Base-by-base conservation (phyloP, 1,139 yeast species). In the Neolecta irregularis region DNA sequence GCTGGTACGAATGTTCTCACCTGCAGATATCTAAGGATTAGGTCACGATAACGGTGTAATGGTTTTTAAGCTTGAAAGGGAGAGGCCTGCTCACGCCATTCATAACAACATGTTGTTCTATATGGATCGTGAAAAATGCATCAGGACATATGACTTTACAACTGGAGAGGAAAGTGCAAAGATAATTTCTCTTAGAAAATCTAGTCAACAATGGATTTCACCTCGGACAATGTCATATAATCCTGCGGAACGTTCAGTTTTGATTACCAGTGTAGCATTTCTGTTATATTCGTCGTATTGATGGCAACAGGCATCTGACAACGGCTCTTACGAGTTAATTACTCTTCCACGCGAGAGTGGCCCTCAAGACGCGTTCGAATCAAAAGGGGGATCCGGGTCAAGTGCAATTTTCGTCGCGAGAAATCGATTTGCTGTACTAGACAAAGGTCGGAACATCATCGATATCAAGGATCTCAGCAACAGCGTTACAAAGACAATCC, bases 51-150 rank as follows among this genome's bases (percentile, higher is more conserved):
- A 83, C 9, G 99, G 99, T 53, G 93, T 85, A 21, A 85, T 88
- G 93, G 93, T 91, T 37, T 91, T 91, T 69, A 91, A 91, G 60
- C 67, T 91, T 44, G 96, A 83, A 56, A 76, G 98, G 53, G 99
- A 91, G 64, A 74, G 98, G 56, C 98, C 98, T 16, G 94, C 96
- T 15, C 69, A 70, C 49, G 62, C 83, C 3, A 56, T 75, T 28
- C 72, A 71, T 60, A 91, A 78, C 53, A 70, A 66, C 55, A 69
- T 66, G 45, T 59, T 91, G 47, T 71, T 67, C 46, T 88, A 67
- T 52, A 73, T 85, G 48, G 83, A 81, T 58, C 69, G 72, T 43
- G 93, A 83, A 52, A 81, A 78, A 54, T 93, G 78, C 56, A 74
- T 91, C 40, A 93, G 80, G 57, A 62, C 70, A 37, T 81, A 68